phyloP scores from a whole-genome alignment of 2,329 filamentous ascomycete genomes.

The Cytospora piceae region DNA sequence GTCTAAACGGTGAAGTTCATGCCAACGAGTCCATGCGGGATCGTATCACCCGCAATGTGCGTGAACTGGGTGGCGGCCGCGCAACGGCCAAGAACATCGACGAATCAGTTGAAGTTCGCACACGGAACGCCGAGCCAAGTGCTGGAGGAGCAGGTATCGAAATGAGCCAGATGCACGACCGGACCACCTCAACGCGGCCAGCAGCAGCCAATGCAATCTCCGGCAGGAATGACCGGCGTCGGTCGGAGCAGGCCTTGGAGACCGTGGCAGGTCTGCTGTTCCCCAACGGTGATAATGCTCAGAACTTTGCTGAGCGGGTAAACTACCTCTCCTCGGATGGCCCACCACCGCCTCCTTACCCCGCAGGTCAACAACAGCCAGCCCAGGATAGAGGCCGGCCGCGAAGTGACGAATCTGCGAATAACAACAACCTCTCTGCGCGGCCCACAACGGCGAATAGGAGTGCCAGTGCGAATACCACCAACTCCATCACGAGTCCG shows the following conservation, averaged over 20 bases:
- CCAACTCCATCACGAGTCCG: slow-evolving; percentile 50
- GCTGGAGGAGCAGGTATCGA: slow-evolving; percentile 27
- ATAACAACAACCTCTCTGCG: slow-evolving; percentile 20
- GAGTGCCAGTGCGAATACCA: slow-evolving; percentile 51
- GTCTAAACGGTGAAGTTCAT: slow-evolving; percentile 49
- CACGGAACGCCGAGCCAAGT: slow-evolving; percentile 8
- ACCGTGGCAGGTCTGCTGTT: slow-evolving; percentile 53
- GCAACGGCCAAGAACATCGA: slow-evolving; percentile 50
- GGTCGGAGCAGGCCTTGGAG: slow-evolving; percentile 49
- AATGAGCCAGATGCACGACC: slow-evolving; percentile 38
- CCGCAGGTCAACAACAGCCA: slow-evolving; percentile 34
- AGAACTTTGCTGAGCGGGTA: slow-evolving; percentile 41
- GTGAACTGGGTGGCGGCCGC: slow-evolving; percentile 55
- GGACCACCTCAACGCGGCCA: slow-evolving; percentile 27
- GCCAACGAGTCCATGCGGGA: slow-evolving; percentile 52
- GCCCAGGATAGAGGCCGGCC: slow-evolving; percentile 35
- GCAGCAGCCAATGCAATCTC: slow-evolving; percentile 41
- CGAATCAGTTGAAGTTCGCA: slow-evolving; percentile 34
- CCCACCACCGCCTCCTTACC: slow-evolving; percentile 48
- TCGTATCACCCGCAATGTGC: slow-evolving; percentile 57
- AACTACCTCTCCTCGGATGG: slow-evolving; percentile 50
- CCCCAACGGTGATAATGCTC: slow-evolving; percentile 43
- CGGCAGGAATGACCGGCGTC: slow-evolving; percentile 50
- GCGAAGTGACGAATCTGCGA: slow-evolving; percentile 25
- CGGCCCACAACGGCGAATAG: slow-evolving; percentile 43